A percentile compares a stretch with the other conserved stretches of the same genome.
phyloP scores from a whole-genome alignment of 768 basidiomycete species.

The Leccinum barrowsii region DNA sequence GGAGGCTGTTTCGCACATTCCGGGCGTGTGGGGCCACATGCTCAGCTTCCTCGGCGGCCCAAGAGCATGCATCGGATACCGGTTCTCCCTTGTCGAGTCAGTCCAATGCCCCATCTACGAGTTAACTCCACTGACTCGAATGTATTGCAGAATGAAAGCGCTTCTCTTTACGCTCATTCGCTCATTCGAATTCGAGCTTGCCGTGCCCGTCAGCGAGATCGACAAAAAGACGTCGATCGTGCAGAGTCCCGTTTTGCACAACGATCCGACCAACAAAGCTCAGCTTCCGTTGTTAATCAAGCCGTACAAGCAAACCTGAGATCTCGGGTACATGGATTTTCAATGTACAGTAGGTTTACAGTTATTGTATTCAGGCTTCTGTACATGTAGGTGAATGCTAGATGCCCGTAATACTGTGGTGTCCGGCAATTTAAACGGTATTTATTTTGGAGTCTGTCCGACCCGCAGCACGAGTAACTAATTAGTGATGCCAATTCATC shows the following conservation, averaged over 20 bases:
- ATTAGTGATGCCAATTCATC: neutral
- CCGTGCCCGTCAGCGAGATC: slow-evolving; percentile 45
- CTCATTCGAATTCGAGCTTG: slow-evolving; percentile 50
- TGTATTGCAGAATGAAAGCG: neutral
- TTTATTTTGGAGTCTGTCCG: too few relatives aligned
- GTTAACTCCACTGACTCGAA: neutral
- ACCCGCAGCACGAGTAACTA: neutral
- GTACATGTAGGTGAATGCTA: neutral
- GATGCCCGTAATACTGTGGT: too few relatives aligned
- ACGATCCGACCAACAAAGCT: slow-evolving; percentile 36
- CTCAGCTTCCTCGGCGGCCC: slow-evolving; percentile 65
- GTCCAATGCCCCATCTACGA: slow-evolving; percentile 17
- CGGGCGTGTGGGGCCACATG: slow-evolving; percentile 59
- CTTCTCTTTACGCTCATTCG: slow-evolving; percentile 35
- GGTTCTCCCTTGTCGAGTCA: slow-evolving; percentile 59
- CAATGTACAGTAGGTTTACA: neutral
- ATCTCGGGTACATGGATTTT: neutral
- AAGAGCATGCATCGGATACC: slow-evolving; percentile 63
- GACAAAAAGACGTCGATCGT: slow-evolving; percentile 30
- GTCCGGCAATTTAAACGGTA: too few relatives aligned
- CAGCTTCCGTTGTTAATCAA: slow-evolving; percentile 41
- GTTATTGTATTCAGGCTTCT: neutral
- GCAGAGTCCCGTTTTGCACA: slow-evolving; percentile 41
- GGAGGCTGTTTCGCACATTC: slow-evolving; percentile 41
- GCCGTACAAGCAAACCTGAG: neutral